phyloP scores from a whole-genome alignment of 1,139 yeast species.

The Hansenula lynferdii region DNA sequence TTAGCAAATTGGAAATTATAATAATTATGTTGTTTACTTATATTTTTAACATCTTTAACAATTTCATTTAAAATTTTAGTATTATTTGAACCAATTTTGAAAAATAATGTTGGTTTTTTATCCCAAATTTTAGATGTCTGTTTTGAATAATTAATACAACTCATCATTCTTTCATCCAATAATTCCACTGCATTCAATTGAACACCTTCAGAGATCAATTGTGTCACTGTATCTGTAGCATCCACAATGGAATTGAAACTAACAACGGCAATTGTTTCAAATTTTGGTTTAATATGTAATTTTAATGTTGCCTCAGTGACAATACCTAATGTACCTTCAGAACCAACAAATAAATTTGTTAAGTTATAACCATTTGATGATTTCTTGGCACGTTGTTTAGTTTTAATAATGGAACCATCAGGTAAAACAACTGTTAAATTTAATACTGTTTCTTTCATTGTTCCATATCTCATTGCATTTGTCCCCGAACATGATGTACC shows the following conservation, averaged over 20 bases:
- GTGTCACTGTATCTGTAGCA: slow-evolving; percentile 56
- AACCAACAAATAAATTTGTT: slow-evolving; percentile 60
- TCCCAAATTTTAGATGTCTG: slow-evolving; percentile 33
- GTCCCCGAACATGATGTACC: slow-evolving; percentile 73
- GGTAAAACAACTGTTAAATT: slow-evolving; percentile 59
- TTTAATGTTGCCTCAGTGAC: slow-evolving; percentile 67
- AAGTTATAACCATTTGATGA: slow-evolving; percentile 67
- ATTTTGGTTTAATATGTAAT: slow-evolving; percentile 49
- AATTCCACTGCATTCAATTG: slow-evolving; percentile 62
- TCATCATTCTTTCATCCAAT: slow-evolving; percentile 53
- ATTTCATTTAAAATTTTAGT: slow-evolving; percentile 41
- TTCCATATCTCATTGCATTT: slow-evolving; percentile 64
- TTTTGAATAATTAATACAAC: slow-evolving; percentile 40
- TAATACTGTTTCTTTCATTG: slow-evolving; percentile 63
- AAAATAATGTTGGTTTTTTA: slow-evolving; percentile 57
- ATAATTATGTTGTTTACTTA: slow-evolving; percentile 35
- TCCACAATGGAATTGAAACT: slow-evolving; percentile 49
- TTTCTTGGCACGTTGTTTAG: slow-evolving; percentile 59
- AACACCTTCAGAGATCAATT: slow-evolving; percentile 47
- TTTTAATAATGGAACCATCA: slow-evolving; percentile 62
- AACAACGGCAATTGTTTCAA: slow-evolving; percentile 54
- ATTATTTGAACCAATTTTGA: slow-evolving; percentile 58
- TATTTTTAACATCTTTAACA: slow-evolving; percentile 33
- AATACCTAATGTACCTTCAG: slow-evolving; percentile 68
- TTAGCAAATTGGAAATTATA: slow-evolving; percentile 45